Evolutionary conservation across 2,329 filamentous ascomycete genomes (phyloP).

Genomic region (Lomentospora prolificans): DNA sequence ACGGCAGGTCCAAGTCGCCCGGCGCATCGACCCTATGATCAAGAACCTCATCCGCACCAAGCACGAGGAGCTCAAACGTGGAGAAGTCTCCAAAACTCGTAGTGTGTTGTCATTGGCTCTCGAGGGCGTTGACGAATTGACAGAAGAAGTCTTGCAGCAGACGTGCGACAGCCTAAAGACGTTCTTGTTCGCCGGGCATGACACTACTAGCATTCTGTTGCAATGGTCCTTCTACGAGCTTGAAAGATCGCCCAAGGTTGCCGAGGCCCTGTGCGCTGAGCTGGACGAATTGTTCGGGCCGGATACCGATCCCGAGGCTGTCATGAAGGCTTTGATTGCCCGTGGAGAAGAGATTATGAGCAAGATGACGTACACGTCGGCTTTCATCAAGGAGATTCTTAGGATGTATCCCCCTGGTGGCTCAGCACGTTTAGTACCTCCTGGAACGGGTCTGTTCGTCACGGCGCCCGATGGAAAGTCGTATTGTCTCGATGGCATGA

Average conservation of each 20-base stretch:
- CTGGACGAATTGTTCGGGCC: slow-evolving; percentile 24
- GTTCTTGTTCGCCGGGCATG: slow-evolving; percentile 31
- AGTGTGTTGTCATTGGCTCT: slow-evolving; percentile 25
- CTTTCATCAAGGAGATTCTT: slow-evolving; percentile 28
- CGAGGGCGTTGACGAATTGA: slow-evolving; percentile 18
- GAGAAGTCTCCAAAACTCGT: slow-evolving; percentile 20
- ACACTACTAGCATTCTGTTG: slow-evolving; percentile 27
- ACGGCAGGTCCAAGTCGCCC: slow-evolving; percentile 13
- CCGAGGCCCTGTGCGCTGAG: slow-evolving; percentile 22
- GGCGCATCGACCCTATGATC: slow-evolving; percentile 16
- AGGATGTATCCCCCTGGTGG: slow-evolving; percentile 24
- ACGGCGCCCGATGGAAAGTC: slow-evolving; percentile 18
- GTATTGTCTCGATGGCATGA: slow-evolving; percentile 21
- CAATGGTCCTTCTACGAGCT: slow-evolving; percentile 28
- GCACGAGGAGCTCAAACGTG: slow-evolving; percentile 19
- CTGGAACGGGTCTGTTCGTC: slow-evolving; percentile 19
- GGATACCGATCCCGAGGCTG: slow-evolving; percentile 14
- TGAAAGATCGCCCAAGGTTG: slow-evolving; percentile 19
- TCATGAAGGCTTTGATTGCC: slow-evolving; percentile 4
- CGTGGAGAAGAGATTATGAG: slow-evolving; percentile 21
- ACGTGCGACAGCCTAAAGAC: slow-evolving; percentile 27
- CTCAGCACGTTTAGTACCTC: slow-evolving; percentile 18
- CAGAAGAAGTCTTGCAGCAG: slow-evolving; percentile 17
- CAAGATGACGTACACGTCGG: slow-evolving; percentile 24
- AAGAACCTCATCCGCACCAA: slow-evolving; percentile 17